These are phyloP conservation scores for Globisporangium solare DNA, from an alignment of 352 stramenopile species.

Conservation along the genomic window DNA sequence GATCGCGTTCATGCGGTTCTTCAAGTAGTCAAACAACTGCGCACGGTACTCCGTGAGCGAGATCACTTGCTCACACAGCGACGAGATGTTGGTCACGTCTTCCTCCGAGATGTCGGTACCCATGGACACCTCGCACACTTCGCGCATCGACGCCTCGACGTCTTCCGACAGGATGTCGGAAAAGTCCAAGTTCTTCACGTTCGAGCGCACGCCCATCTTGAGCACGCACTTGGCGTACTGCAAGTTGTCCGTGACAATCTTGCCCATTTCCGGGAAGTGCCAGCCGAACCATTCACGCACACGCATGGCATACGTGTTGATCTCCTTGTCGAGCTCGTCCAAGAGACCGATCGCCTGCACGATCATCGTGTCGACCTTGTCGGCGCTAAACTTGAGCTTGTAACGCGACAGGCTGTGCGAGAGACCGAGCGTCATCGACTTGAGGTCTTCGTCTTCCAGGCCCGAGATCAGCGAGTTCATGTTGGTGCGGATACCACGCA, in stretches of 20 bases:
- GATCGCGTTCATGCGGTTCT: constrained; percentile 99
- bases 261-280: constrained; percentile 97
- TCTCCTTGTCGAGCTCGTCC: constrained; percentile 99
- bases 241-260: constrained; percentile 98
- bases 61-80: constrained; percentile 90
- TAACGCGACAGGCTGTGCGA: constrained; percentile 98
- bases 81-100: constrained; percentile 97
- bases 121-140: constrained; percentile 99
- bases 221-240: constrained; percentile 98
- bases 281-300: constrained; percentile 99
- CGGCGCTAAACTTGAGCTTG: constrained; percentile 99
- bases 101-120: constrained; percentile 99
- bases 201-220: constrained; percentile 91
- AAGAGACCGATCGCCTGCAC: constrained; percentile 99
- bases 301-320: constrained; percentile 99
- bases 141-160: constrained; percentile 94
- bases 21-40: constrained; percentile 99
- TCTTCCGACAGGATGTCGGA: constrained; percentile 86
- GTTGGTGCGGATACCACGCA: constrained; percentile 95
- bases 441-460: constrained; percentile 87
- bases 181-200: constrained; percentile 93
- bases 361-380: constrained; percentile 99
- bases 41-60: constrained; percentile 88
- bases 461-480: constrained; percentile 93
- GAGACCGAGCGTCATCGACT: constrained; percentile 98